Evolutionary conservation across 768 basidiomycete species (phyloP).

Genomic region (Coprinopsis strossmayeri): DNA sequence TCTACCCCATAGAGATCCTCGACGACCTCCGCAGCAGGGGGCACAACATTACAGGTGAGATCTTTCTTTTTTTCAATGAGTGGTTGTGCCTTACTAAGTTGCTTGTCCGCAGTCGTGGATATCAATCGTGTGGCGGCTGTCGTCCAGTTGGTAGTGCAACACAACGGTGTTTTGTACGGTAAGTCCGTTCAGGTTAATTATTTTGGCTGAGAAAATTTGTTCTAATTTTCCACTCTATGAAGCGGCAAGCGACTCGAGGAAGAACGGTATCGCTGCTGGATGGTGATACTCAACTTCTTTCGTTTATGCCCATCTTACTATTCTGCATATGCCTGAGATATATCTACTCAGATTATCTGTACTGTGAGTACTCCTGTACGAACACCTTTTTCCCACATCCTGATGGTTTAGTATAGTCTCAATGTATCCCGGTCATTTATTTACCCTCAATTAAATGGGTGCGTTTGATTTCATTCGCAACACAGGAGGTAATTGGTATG

Average conservation of each 20-base stretch:
- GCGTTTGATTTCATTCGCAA: no score
- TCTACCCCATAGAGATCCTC: constrained; percentile 51
- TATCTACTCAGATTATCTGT: no score
- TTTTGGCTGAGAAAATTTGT: constrained; percentile 4
- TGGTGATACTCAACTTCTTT: no score
- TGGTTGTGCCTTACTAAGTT: background rate
- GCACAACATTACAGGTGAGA: constrained; percentile 64
- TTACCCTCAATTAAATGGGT: no score
- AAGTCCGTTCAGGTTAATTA: constrained; percentile 17
- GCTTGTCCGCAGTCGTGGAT: constrained; percentile 43
- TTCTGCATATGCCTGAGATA: no score
- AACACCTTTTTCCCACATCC: no score
- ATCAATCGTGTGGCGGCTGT: constrained; percentile 70
- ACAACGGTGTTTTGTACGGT: constrained; percentile 60
- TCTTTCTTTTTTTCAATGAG: background rate
- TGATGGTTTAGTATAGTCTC: no score
- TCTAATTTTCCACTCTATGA: background rate
- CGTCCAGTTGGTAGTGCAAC: constrained; percentile 57
- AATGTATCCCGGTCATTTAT: no score
- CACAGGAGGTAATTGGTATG: no score
- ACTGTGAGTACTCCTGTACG: no score
- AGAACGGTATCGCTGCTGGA: constrained; percentile 15
- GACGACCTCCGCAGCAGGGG: constrained; percentile 51
- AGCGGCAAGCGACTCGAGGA: constrained; percentile 14
- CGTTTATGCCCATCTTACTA: no score